phyloP scores from a whole-genome alignment of 306 rosid species.

The Castanospermum australe region DNA sequence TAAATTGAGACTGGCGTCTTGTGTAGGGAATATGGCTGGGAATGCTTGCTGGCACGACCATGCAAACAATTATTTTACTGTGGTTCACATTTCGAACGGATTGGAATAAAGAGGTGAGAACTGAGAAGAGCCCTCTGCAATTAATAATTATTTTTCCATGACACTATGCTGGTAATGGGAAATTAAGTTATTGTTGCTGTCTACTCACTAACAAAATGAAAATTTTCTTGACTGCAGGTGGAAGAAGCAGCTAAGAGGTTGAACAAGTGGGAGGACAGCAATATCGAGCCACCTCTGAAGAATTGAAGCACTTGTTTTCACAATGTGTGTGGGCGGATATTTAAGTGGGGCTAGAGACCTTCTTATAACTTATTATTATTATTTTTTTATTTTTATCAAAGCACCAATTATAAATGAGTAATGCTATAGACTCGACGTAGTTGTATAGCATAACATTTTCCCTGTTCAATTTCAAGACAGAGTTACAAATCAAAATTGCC shows the following conservation, averaged over 20 bases:
- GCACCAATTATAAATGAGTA: background rate
- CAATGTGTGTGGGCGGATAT: background rate
- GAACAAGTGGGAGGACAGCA: constrained; percentile 50
- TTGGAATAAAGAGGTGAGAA: constrained; percentile 70
- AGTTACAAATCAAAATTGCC: too few relatives aligned
- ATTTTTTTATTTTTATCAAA: too few relatives aligned
- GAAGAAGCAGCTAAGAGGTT: constrained; percentile 58
- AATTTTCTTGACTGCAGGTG: constrained; percentile 34
- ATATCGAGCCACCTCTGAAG: constrained; percentile 12
- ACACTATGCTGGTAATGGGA: background rate
- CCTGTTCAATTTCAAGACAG: too few relatives aligned
- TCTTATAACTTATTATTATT: background rate
- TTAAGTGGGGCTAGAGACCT: background rate
- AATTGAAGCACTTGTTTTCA: background rate
- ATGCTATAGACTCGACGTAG: too few relatives aligned
- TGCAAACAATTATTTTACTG: constrained; percentile 60
- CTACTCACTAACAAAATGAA: too few relatives aligned
- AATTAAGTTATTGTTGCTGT: background rate
- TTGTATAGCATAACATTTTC: too few relatives aligned
- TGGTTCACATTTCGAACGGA: constrained; percentile 66
- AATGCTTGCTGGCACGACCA: constrained; percentile 61
- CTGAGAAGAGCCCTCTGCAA: constrained; percentile 17
- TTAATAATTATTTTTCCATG: background rate
- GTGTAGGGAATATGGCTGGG: constrained; percentile 81
- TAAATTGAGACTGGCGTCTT: background rate